phyloP scores from a whole-genome alignment of 2,329 filamentous ascomycete species.

The Amauroascus verrucosus region DNA sequence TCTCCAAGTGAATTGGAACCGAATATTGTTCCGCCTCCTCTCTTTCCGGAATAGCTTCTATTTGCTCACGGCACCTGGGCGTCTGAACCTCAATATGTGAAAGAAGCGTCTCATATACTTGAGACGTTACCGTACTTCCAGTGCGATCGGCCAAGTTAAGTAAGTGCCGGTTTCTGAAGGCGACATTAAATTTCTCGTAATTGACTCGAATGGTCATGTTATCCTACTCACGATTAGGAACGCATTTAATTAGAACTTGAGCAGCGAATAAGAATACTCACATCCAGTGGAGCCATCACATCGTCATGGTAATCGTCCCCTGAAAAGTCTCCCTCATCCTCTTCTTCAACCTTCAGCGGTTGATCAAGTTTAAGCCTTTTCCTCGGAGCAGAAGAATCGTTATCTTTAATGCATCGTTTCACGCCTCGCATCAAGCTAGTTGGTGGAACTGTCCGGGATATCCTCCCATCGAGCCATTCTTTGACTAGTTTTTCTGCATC shows the following conservation, averaged over 20 bases:
- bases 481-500: conserved; percentile 24
- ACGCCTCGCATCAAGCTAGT: conserved; percentile 27
- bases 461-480: conserved; percentile 29
- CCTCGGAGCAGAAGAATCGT: conserved; percentile 14
- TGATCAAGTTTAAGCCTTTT: conserved; percentile 15
- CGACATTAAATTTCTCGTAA: conserved; percentile 71
- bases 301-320: conserved; percentile 16
- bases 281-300: conserved; percentile 31
- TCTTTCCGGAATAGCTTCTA: conserved; percentile 32
- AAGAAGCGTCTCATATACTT: conserved; percentile 67
- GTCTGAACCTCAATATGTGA: conserved; percentile 59
- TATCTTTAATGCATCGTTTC: conserved; percentile 25
- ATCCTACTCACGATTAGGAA: conserved; percentile 41
- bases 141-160: conserved; percentile 60
- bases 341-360: conserved; percentile 22
- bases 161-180: conserved; percentile 68
- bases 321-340: conserved; percentile 23
- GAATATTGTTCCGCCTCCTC: conserved; percentile 35
- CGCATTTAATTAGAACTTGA: neutral
- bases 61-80: conserved; percentile 49
- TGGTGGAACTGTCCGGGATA: conserved; percentile 25
- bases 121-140: conserved; percentile 62
- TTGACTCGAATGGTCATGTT: conserved; percentile 70
- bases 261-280: conserved; percentile 17
- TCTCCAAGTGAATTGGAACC: conserved; percentile 27